A percentile compares a stretch with the other conserved stretches of the same genome.
These are phyloP conservation scores for Tuber melanosporum DNA, from an alignment of 495 filamentous ascomycete genomes.

Conservation along the genomic window DNA sequence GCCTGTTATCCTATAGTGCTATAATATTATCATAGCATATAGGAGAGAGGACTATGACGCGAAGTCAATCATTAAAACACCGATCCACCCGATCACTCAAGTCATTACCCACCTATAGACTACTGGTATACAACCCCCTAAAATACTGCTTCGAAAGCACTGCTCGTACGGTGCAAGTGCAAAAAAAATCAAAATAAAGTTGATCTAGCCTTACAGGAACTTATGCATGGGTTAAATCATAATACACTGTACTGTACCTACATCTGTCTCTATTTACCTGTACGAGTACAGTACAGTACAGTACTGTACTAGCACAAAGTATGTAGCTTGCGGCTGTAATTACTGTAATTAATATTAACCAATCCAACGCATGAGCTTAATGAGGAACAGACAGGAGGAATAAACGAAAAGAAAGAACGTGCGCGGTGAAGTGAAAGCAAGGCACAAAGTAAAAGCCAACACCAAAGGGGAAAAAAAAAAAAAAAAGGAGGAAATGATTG, in stretches of 20 bases:
- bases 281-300: too few species aligned
- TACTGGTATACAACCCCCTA: neutral
- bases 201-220: neutral
- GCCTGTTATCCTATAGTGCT: neutral
- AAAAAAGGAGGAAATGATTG: neutral
- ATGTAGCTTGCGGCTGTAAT: neutral
- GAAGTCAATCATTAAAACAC: neutral
- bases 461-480: neutral
- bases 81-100: neutral
- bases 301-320: neutral
- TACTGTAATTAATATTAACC: neutral
- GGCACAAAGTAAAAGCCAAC: neutral
- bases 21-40: neutral
- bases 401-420: neutral
- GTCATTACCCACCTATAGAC: neutral
- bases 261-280: neutral
- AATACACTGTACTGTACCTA: neutral
- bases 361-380: neutral
- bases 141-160: neutral
- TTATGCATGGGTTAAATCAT: neutral
- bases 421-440: neutral
- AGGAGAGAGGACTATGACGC: neutral
- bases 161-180: neutral
- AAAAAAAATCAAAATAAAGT: neutral
- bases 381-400: neutral